Base-by-base conservation (phyloP, 768 basidiomycete genomes). In the Boletus pseudopeckii region DNA sequence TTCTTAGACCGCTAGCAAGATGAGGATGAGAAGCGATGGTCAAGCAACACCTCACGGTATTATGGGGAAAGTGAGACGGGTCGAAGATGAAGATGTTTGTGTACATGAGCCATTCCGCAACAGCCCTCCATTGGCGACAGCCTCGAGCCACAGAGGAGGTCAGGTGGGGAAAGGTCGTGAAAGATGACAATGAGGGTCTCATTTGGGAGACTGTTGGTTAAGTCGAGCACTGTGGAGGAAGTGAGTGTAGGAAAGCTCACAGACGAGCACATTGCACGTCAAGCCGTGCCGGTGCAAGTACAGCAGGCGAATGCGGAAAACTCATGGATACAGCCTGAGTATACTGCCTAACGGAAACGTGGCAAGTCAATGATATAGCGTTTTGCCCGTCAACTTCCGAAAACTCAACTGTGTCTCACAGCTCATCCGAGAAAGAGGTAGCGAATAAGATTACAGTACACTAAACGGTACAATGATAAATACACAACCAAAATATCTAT, bases 11-110 rank as follows among this genome's bases (percentile, higher is more conserved):
- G 28, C 78, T 76, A 42, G 74, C 58, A 57, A 84, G 77, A 63
- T 82, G 75, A 5, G 17, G 36, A n/a, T 48, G 10, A 8, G 72
- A 68, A 32, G 13, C 2, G 18, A 37, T 22, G 34, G 18, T 48
- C 28, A 38, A 34, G 28, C 79, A 84, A 74, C 81, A 84, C 54
- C 71, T 68, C 3, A 77, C 64, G 0, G 82, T 83, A 42, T 67
- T 73, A 55, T 63, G 10, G n/a, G 24, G 22, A 26, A 26, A 26
- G 9, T 9, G 24, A 43, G 20, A 15, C 11, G 18, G 15, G 5
- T 39, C 28, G 26, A 28, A 32, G 17, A 32, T 33, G 20, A 9
- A 30, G 30, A 39, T 20, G 28, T 39, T 26, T 24, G 13, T 15
- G 37, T 39, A 39, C 14, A 32, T 22, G 20, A 50, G 11, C 46